A percentile compares a stretch with the other conserved stretches of the same genome.
These are phyloP conservation scores for Immersiella caudata DNA, from an alignment of 495 filamentous ascomycete species.

Conservation along the genomic window DNA sequence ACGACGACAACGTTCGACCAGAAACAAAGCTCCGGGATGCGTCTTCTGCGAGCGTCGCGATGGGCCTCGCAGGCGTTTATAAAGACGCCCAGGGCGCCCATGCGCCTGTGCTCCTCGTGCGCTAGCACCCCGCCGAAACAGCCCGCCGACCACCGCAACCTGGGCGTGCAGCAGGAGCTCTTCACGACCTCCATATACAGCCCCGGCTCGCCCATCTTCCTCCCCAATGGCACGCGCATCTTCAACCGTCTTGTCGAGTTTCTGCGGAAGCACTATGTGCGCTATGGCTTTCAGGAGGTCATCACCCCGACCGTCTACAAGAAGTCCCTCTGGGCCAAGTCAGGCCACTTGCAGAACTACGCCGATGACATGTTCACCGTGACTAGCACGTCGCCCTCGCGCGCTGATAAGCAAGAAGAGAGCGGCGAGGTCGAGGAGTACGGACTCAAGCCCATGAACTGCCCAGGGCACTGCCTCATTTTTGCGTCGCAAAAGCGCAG, in stretches of 20 bases:
- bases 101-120: slow-evolving; percentile 40
- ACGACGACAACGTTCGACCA: background rate
- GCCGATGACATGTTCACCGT: slow-evolving; percentile 95
- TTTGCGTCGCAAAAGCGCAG: slow-evolving; percentile 72
- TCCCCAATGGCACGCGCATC: slow-evolving; percentile 81
- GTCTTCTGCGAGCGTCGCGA: slow-evolving; percentile 28
- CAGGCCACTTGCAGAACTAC: slow-evolving; percentile 92
- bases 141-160: slow-evolving; percentile 66
- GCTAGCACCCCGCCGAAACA: slow-evolving; percentile 32
- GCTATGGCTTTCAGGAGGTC: slow-evolving; percentile 89
- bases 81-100: background rate
- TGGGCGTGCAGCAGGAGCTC: slow-evolving; percentile 72
- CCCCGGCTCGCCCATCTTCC: slow-evolving; percentile 86
- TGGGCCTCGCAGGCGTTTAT: slow-evolving; percentile 22
- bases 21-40: slow-evolving; percentile 29
- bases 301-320: slow-evolving; percentile 95
- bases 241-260: slow-evolving; percentile 87
- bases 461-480: slow-evolving; percentile 89
- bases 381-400: slow-evolving; percentile 54
- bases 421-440: slow-evolving; percentile 73
- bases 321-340: slow-evolving; percentile 82
- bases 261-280: slow-evolving; percentile 81
- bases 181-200: slow-evolving; percentile 79
- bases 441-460: slow-evolving; percentile 96
- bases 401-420: slow-evolving; percentile 36